Conservation (phyloP, 805 yeast genomes). For the Cyberlindnera suaveolens region DNA sequence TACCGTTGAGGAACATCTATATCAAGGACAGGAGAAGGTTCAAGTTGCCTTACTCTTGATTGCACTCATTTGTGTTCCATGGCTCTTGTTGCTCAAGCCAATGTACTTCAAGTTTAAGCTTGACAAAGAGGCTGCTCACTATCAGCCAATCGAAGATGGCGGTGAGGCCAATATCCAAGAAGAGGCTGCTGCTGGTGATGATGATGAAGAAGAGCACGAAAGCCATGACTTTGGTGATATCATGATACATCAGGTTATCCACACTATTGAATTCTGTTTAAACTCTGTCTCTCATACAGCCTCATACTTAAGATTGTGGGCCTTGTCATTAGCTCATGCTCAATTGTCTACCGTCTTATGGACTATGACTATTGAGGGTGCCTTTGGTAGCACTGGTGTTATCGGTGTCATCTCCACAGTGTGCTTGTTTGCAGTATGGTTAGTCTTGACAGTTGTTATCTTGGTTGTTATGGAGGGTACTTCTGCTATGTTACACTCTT, state of each 20-base stretch:
- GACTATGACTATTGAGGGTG: constrained; percentile 86
- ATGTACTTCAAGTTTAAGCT: constrained; percentile 54
- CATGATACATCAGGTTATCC: constrained; percentile 96
- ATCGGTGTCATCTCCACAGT: constrained; percentile 73
- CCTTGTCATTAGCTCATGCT: constrained; percentile 94
- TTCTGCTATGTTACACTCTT: constrained; percentile 95
- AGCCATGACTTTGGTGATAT: constrained; percentile 84
- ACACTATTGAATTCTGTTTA: constrained; percentile 95
- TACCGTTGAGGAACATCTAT: constrained; percentile 70
- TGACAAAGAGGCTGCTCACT: constrained; percentile 24
- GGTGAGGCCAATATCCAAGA: constrained; percentile 45
- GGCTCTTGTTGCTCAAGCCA: constrained; percentile 85
- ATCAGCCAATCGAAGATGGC: constrained; percentile 26
- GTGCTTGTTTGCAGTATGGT: constrained; percentile 89
- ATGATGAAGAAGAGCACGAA: constrained; percentile 35
- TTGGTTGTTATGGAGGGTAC: constrained; percentile 98
- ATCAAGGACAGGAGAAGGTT: constrained; percentile 69
- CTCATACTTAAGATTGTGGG: constrained; percentile 95
- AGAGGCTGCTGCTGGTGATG: constrained; percentile 35
- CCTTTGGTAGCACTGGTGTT: constrained; percentile 53
- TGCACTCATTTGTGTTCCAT: constrained; percentile 89
- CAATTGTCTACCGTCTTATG: constrained; percentile 92
- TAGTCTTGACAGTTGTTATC: constrained; percentile 81
- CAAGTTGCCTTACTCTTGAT: constrained; percentile 66
- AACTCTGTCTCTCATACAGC: constrained; percentile 98